Evolutionary conservation across 2,329 filamentous ascomycete species (phyloP), one percentile per base, ranked within the genome.

Genomic region (Penicillium crustosum): DNA sequence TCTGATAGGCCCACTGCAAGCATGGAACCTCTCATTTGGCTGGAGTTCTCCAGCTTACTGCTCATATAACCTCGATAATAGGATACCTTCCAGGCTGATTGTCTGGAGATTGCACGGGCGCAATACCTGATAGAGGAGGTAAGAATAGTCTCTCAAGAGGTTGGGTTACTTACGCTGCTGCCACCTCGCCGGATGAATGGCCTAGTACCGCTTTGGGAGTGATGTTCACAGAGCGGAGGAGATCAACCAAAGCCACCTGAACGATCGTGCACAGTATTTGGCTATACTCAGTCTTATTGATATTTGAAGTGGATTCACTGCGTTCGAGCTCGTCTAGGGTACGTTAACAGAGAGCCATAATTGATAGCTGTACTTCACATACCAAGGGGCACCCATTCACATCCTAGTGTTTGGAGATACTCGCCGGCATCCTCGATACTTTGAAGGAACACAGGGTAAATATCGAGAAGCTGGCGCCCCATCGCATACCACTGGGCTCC

Each of bases 401-500:
- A 60, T 6, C 61, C 61, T 10, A 60, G 41, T 1, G 38, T 49
- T 21, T 45, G 57, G n/a, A 68, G 54, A 23, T 58, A 59, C n/a
- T 47, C 23, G 12, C 55, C 29, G 0, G 55, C 58, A 17, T 62
- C 49, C 29, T 49, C 19, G 12, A 66, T 33, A 8, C 47, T 57
- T 2, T 53, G 23, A 1, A 29, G 29, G 33, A 68, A 69, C 2
- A 52, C 49, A 2, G 60, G 52, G 54, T 66, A 66, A 2, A 33
- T 23, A 33, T 44, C 13, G 6, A 70, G 33, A 13, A 70, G 51
- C 48, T 67, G 59, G 13, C 52, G n/a, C 1, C 69, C 70, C 69
- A 73, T 71, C 13, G 57, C 57, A 53, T 58, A 39, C 68, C 68
- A 72, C 33, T 71, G 68, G 25, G 69, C 69, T 36, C 69, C 69